Conservation (phyloP, 805 yeast genomes). For the Henningerozyma blattae region DNA sequence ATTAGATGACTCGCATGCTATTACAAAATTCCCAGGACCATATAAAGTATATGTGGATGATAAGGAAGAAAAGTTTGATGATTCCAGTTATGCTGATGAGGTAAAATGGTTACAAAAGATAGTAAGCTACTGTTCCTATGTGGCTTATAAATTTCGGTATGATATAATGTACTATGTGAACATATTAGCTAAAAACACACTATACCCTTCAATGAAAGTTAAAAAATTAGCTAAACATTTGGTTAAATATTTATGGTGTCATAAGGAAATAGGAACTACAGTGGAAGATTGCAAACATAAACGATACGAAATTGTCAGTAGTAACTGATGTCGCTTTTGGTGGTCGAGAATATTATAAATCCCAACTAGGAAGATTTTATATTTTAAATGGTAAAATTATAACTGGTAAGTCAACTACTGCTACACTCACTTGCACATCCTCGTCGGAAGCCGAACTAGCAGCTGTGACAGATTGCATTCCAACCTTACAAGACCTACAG, state of each 20-base stretch:
- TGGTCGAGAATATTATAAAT: not conserved
- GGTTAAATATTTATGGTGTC: not conserved
- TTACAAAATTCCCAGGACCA: not conserved
- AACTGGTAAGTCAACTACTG: not conserved
- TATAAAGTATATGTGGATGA: not conserved
- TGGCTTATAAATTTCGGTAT: not conserved
- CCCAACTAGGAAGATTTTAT: not conserved
- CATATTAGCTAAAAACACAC: not conserved
- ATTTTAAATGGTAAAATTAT: not conserved
- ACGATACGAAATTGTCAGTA: not conserved
- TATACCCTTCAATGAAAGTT: not conserved
- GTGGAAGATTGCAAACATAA: too few relatives aligned
- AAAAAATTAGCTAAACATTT: not conserved
- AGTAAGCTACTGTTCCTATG: not conserved
- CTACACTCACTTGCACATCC: not conserved
- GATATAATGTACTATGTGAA: not conserved
- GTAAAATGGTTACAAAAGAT: not conserved
- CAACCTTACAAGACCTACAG: slow-evolving; percentile 1
- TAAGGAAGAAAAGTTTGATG: not conserved
- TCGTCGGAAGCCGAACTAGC: slow-evolving; percentile 1
- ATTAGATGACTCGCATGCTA: too few relatives aligned
- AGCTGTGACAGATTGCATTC: slow-evolving; percentile 1
- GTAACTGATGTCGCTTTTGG: slow-evolving; percentile 1
- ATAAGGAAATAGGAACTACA: too few relatives aligned
- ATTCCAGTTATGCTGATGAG: not conserved